Base-by-base conservation (phyloP, 495 filamentous ascomycete species). In the Clohesyomyces aquaticus region DNA sequence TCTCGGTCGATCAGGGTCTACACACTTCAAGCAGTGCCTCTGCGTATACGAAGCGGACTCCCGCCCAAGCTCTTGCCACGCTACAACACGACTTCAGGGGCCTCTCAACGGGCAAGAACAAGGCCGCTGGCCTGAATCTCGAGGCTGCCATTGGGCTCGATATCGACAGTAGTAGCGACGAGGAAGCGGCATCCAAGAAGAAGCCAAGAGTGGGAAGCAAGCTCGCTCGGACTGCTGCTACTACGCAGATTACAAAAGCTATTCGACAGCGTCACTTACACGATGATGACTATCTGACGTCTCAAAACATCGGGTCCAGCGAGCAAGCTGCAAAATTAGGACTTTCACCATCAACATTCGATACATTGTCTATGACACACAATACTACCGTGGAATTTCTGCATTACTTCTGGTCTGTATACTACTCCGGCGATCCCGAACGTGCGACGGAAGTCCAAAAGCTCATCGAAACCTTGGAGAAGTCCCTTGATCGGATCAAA, bases 321-420 rank as follows among this genome's bases (percentile, higher is more conserved):
- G 18, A 77, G 16, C 75, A 78, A 66, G 61, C 71, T 76, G 71
- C 56, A 75, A 82, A 22, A 83, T 84, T 82, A 67, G 87, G 88
- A 11, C 79, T 98, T 12, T 83, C 90, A 0, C 61, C 78, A 0
- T 73, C 78, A 0, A 77, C 91, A 3, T 88, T 90, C 42, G 87
- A 95, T 58, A 84, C 86, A 3, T 81, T 96, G 41, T 85, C 82
- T 25, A 82, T 96, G 22, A 96, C 92, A 18, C 91, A 98, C 72
- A 91, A 92, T 42, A 97, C 94, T 0, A 91, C 91, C 0, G 89
- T 87, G 8, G 95, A 98, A 66, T 98, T 98, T 70, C 77, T 98
- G n/a, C 87, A 90, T 65, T 93, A 98, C 72, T 98, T 97, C 79
- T 98, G 93, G 93, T 79, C 83, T 35, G 84, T 90, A 3, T 97